Evolutionary conservation across 805 yeast genomes (phyloP).

Genomic region (Cyberlindnera veronae): DNA sequence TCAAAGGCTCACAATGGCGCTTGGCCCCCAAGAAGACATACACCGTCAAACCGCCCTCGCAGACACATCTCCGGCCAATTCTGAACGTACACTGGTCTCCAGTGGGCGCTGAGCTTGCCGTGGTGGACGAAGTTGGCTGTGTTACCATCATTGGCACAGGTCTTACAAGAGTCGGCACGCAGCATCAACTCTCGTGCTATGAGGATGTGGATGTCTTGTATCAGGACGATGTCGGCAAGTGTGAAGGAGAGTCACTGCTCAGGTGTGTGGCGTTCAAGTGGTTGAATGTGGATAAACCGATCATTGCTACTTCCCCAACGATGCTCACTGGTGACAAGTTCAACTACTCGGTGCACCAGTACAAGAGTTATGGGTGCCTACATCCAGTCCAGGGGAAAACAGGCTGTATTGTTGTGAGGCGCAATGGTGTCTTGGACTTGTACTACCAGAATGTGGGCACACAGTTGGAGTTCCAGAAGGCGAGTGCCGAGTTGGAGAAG

Average conservation of each 20-base stretch:
- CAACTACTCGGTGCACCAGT: slow-evolving; percentile 57
- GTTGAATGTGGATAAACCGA: slow-evolving; percentile 71
- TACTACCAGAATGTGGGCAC: slow-evolving; percentile 55
- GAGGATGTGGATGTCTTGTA: slow-evolving; percentile 30
- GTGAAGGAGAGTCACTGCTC: slow-evolving; percentile 26
- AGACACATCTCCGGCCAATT: slow-evolving; percentile 9
- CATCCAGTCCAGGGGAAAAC: slow-evolving; percentile 69
- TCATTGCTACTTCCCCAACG: slow-evolving; percentile 59
- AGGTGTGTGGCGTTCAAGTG: slow-evolving; percentile 53
- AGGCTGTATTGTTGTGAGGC: slow-evolving; percentile 64
- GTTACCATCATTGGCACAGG: slow-evolving; percentile 55
- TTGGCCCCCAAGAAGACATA: slow-evolving; percentile 33
- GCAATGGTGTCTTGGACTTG: slow-evolving; percentile 55
- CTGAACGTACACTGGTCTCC: slow-evolving; percentile 62
- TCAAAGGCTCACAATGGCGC: slow-evolving; percentile 78
- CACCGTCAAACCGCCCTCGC: slow-evolving; percentile 24
- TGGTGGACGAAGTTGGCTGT: slow-evolving; percentile 70
- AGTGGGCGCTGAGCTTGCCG: slow-evolving; percentile 76
- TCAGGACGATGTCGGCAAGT: slow-evolving; percentile 34
- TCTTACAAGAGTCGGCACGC: slow-evolving; percentile 34
- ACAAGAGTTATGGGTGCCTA: slow-evolving; percentile 54
- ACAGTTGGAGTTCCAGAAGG: slow-evolving; percentile 51
- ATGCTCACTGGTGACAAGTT: slow-evolving; percentile 35
- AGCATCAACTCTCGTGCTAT: slow-evolving; percentile 24
- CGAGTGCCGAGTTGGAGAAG: slow-evolving; percentile 31